Base-by-base conservation (phyloP, 768 basidiomycete genomes). In the Calocybe gangraenosa region DNA sequence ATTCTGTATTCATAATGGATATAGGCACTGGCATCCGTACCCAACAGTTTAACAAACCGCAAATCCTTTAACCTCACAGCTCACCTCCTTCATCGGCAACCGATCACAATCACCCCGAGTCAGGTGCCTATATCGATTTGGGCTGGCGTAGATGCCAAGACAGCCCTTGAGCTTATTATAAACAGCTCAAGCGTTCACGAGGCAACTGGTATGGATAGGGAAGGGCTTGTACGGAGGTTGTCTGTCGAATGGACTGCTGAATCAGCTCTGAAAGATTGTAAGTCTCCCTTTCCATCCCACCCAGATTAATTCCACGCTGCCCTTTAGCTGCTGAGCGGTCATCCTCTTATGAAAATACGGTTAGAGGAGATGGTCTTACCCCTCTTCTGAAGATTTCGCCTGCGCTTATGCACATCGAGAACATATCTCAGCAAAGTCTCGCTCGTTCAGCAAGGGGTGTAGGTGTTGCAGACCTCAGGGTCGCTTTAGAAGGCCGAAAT, bases 381-480 rank as follows among this genome's bases (percentile, higher is more conserved):
- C 84, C 87, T 2, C 73, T 92, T 34, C 74, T 90, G 42, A 88
- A 82, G 59, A 79, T 92, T 25, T 86, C 89, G 4, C 89, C 89
- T 25, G 82, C 85, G 13, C 69, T 95, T 50, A 95, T 93, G 89
- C 84, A 88, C 53, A 87, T 89, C 42, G 88, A 93, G 56, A 95
- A 95, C 61, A 71, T 90, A 25, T 95, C 93, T 5, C 71, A 92
- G 45, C 87, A 89, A 59, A 92, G 89, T 57, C 66, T 95, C 46
- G 78, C 86, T 15, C 78, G 88, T 45, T 87, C 88, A 3, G 79
- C 79, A 2, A 77, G 85, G 47, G 84, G 85, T 0, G 82, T 95
- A 13, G 93, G 92, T 18, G 92, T 95, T 18, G 82, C 80, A 1
- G 92, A 94, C 59, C 73, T 96, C 23, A 75, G 92, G 42, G 92